Conservation (phyloP, 2,329 filamentous ascomycete species). For the Neopestalotiopsis clavispora region DNA sequence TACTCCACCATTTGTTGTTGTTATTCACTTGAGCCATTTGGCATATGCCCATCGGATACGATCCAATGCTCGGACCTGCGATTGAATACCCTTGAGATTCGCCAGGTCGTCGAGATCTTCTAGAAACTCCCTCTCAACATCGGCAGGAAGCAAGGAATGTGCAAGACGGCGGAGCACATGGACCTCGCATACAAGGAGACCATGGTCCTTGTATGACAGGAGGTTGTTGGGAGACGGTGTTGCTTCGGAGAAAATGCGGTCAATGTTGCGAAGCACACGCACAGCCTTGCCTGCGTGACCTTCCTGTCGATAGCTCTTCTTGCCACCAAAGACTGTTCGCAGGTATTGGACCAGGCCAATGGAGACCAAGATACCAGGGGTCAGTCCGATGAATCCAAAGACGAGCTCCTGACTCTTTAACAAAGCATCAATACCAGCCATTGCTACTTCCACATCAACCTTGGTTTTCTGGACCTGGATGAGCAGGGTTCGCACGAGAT, state of each 20-base stretch:
- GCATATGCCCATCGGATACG: slow-evolving; percentile 91
- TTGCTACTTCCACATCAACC: slow-evolving; percentile 94
- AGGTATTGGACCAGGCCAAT: slow-evolving; percentile 78
- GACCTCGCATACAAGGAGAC: slow-evolving; percentile 86
- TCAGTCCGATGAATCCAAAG: slow-evolving; percentile 95
- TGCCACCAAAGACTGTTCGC: slow-evolving; percentile 69
- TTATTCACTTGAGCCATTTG: slow-evolving; percentile 64
- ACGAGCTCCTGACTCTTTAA: slow-evolving; percentile 96
- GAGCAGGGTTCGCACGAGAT: slow-evolving; percentile 85
- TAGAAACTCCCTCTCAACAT: slow-evolving; percentile 82
- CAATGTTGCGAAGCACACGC: slow-evolving; percentile 84
- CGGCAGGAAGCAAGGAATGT: slow-evolving; percentile 69
- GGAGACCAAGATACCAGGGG: slow-evolving; percentile 88
- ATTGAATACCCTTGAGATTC: slow-evolving; percentile 78
- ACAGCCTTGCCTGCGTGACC: slow-evolving; percentile 73
- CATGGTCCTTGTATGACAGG: slow-evolving; percentile 90
- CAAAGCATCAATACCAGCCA: slow-evolving; percentile 92
- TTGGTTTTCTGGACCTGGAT: slow-evolving; percentile 99
- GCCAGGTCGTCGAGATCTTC: slow-evolving; percentile 87
- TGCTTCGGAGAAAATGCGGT: slow-evolving; percentile 75
- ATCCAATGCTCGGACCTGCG: slow-evolving; percentile 79
- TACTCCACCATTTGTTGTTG: not conserved
- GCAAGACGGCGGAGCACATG: slow-evolving; percentile 79
- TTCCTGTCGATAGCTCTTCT: slow-evolving; percentile 69
- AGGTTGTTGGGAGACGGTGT: slow-evolving; percentile 74